Percentiles rank a stretch among this genome's conserved stretches.
phyloP scores from a whole-genome alignment of 768 basidiomycete genomes.

The Panaeolus cyanescens region DNA sequence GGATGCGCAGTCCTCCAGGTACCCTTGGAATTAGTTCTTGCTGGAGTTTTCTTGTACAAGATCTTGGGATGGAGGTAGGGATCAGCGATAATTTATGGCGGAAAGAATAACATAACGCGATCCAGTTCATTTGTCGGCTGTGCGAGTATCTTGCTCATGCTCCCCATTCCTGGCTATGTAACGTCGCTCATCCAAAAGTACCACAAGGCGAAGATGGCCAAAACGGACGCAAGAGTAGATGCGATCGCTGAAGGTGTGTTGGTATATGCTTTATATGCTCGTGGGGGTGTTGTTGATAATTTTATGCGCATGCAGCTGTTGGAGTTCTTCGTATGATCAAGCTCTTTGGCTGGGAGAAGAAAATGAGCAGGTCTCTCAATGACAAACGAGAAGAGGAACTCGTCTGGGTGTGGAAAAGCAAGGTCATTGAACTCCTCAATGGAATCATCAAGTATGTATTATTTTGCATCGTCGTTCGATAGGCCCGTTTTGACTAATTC shows the following conservation, averaged over 20 bases:
- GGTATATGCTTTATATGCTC: constrained; percentile 5
- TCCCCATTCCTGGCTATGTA: constrained; percentile 64
- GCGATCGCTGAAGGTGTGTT: constrained; percentile 59
- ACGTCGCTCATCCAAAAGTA: constrained; percentile 43
- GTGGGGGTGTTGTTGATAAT: not conserved
- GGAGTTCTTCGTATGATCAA: constrained; percentile 73
- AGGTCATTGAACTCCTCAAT: constrained; percentile 41
- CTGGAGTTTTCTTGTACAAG: constrained; percentile 44
- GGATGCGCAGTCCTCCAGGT: constrained; percentile 21
- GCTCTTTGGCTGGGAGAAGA: constrained; percentile 70
- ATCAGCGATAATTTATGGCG: not conserved
- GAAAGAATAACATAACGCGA: not conserved
- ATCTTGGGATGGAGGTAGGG: constrained; percentile 50
- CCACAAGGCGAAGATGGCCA: constrained; percentile 45
- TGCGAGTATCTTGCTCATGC: constrained; percentile 47
- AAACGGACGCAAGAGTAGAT: constrained; percentile 49
- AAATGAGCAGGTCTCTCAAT: constrained; percentile 52
- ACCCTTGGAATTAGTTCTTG: constrained; percentile 39
- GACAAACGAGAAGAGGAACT: constrained; percentile 69
- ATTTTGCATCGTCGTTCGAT: not conserved
- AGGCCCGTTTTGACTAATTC: not conserved
- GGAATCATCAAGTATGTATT: constrained; percentile 47
- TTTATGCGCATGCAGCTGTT: constrained; percentile 38
- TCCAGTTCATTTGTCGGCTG: constrained; percentile 41
- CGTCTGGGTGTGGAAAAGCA: constrained; percentile 51